These are phyloP conservation scores for Sarcodon sp. DNA, from an alignment of 768 basidiomycete species.

Conservation along the genomic window DNA sequence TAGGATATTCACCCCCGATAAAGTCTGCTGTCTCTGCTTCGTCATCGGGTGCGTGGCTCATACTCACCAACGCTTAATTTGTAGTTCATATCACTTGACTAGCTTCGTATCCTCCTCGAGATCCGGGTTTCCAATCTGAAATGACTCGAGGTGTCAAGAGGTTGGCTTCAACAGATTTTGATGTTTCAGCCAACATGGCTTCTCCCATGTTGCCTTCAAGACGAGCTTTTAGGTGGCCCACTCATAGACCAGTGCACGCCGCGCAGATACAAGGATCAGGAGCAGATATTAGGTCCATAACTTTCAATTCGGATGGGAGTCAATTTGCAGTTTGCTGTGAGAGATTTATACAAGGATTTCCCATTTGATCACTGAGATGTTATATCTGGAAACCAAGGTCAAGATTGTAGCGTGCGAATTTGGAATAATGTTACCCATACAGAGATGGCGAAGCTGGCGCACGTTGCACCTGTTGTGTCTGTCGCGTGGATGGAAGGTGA, in stretches of 20 bases:
- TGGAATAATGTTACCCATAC: conserved; percentile 34
- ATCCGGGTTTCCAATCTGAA: too few species aligned
- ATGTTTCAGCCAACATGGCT: neutral
- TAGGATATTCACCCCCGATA: too few species aligned
- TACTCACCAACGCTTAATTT: too few species aligned
- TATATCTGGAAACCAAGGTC: conserved; percentile 20
- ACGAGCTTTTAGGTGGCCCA: conserved; percentile 34
- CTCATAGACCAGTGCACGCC: conserved; percentile 10
- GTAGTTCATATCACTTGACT: too few species aligned
- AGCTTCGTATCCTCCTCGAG: too few species aligned
- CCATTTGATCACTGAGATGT: neutral
- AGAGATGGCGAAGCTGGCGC: conserved; percentile 45
- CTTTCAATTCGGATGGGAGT: conserved; percentile 39
- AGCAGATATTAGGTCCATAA: conserved; percentile 32
- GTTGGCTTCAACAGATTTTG: conserved; percentile 10
- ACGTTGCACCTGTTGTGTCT: conserved; percentile 33
- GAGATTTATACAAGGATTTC: conserved; percentile 11
- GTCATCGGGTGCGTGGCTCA: too few species aligned
- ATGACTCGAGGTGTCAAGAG: conserved; percentile 24
- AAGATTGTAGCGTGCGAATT: conserved; percentile 49
- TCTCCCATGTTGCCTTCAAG: conserved; percentile 13
- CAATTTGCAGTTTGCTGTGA: conserved; percentile 46
- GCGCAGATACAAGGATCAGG: conserved; percentile 9
- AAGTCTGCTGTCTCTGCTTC: too few species aligned
- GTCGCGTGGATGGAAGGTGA: conserved; percentile 51